Conservation (phyloP, 2,329 filamentous ascomycete genomes). For the Aureobasidium sp. region DNA sequence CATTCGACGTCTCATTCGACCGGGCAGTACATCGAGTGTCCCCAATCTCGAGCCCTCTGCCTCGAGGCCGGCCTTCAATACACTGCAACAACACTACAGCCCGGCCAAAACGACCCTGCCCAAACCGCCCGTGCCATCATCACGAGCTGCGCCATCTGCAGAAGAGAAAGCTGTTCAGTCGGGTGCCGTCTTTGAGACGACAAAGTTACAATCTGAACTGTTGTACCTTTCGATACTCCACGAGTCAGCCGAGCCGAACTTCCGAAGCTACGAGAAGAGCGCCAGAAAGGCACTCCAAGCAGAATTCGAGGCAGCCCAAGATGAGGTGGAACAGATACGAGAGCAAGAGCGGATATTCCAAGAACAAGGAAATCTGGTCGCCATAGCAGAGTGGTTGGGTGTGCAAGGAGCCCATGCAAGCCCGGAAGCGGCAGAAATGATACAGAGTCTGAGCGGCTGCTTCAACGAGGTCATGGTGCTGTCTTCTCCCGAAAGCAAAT, state of each 20-base stretch:
- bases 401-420: slow-evolving; percentile 41
- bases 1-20: not conserved
- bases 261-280: slow-evolving; percentile 49
- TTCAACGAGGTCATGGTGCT: slow-evolving; percentile 53
- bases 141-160: slow-evolving; percentile 51
- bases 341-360: slow-evolving; percentile 12
- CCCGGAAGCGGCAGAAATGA: not conserved
- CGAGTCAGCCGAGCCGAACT: slow-evolving; percentile 42
- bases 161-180: slow-evolving; percentile 54
- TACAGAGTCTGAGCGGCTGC: slow-evolving; percentile 50
- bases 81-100: slow-evolving; percentile 60
- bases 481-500: slow-evolving; percentile 50
- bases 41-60: not conserved
- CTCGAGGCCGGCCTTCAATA: slow-evolving; percentile 51
- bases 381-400: slow-evolving; percentile 46
- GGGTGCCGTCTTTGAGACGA: slow-evolving; percentile 34
- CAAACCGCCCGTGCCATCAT: slow-evolving; percentile 50
- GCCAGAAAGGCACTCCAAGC: slow-evolving; percentile 35
- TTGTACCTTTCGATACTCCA: slow-evolving; percentile 61
- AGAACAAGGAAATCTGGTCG: slow-evolving; percentile 47
- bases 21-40: not conserved
- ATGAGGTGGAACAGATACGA: slow-evolving; percentile 22
- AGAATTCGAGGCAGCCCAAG: slow-evolving; percentile 30
- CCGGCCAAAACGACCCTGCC: slow-evolving; percentile 55
- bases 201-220: slow-evolving; percentile 51